phyloP scores from a whole-genome alignment of 2,329 filamentous ascomycete species.

The Exserohilum turcica region DNA sequence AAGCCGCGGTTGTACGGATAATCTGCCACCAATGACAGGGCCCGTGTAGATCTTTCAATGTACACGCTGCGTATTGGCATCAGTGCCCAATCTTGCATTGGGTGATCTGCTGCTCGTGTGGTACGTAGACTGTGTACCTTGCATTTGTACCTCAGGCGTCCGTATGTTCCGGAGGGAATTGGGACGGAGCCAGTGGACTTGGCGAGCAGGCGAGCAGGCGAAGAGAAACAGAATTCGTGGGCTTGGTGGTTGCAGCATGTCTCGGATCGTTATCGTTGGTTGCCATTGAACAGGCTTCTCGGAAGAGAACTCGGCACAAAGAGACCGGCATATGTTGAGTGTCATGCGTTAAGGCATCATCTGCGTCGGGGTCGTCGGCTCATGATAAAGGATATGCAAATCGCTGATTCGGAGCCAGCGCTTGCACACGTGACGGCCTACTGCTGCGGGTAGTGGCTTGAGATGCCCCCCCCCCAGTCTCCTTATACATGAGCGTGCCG shows the following conservation, averaged over 20 bases:
- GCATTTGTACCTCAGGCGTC: constrained; percentile 10
- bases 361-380: constrained; percentile 1
- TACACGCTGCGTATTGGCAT: constrained; percentile 1
- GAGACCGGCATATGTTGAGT: not conserved
- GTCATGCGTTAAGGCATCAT: not conserved
- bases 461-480: not conserved
- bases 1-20: constrained; percentile 7
- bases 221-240: no score
- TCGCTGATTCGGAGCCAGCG: not conserved
- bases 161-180: constrained; percentile 7
- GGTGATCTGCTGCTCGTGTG: constrained; percentile 8
- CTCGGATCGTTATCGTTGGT: not conserved
- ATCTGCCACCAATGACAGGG: constrained; percentile 7
- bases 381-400: not conserved
- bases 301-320: not conserved
- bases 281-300: not conserved
- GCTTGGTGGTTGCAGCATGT: not conserved
- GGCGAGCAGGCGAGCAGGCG: not conserved
- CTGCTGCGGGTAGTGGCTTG: not conserved
- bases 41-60: not conserved
- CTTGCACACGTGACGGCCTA: not conserved
- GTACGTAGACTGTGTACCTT: constrained; percentile 11
- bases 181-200: not conserved
- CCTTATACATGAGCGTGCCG: not conserved
- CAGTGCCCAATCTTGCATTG: constrained; percentile 2